phyloP scores from a whole-genome alignment of 192 early-diverging fungal species.

The Jimgerdemannia lactiflua region DNA sequence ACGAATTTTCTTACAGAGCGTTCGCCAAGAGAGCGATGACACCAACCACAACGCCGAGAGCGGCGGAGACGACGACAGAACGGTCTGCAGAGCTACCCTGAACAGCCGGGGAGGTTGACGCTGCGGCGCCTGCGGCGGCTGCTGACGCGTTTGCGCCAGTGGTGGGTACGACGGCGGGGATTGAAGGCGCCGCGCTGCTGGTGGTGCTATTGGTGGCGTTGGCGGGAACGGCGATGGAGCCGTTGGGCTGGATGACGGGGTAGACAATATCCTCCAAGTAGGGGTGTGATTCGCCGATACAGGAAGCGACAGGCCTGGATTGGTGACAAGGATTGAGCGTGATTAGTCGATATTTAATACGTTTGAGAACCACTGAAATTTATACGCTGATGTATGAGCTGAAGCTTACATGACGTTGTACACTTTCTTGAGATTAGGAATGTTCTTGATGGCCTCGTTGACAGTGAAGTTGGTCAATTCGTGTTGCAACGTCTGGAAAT shows the following conservation, averaged over 20 bases:
- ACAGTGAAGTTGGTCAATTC: constrained; percentile 43
- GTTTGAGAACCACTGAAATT: neutral
- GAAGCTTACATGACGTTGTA: constrained; percentile 16
- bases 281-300: neutral
- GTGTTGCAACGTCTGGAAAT: constrained; percentile 12
- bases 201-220: neutral
- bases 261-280: neutral
- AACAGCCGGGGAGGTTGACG: too few species aligned
- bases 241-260: neutral
- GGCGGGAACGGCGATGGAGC: neutral
- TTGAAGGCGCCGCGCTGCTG: neutral
- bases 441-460: constrained; percentile 33
- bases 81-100: neutral
- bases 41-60: neutral
- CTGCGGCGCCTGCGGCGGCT: too few species aligned
- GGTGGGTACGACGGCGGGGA: neutral
- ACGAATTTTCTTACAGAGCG: neutral
- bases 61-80: neutral
- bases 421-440: constrained; percentile 35
- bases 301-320: neutral
- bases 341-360: neutral
- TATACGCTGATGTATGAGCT: neutral
- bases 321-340: neutral
- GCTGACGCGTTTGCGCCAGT: neutral
- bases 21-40: neutral